Base-by-base conservation (phyloP, 352 stramenopile species). In the Phytophthora rubi region DNA sequence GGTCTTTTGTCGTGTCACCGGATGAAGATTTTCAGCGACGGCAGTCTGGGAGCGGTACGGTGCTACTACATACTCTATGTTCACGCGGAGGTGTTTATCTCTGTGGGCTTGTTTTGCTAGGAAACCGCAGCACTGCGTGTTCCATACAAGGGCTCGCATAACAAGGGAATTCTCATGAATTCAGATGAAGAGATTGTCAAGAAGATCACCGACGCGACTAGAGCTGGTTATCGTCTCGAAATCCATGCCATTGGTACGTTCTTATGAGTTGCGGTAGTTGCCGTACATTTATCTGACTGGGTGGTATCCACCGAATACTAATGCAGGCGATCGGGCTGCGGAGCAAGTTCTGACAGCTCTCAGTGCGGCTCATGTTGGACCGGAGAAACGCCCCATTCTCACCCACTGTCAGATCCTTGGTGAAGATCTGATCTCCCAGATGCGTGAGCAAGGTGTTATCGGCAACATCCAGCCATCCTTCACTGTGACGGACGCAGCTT, bases 341-440 rank as follows among this genome's bases (percentile, higher is more conserved):
- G 85, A 88, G 60, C 87, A 91, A 66, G 90, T 96, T 26, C 73
- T 97, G 13, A 68, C 72, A 58, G 85, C 85, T 16, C 81, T 97
- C 26, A 71, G 82, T 35, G 51, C 67, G 49, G 89, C 88, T 6
- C 68, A 73, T 12, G 76, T 97, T 6, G 60, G 64, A 0, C 58
- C 71, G 0, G 70, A 81, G 5, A 85, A 85, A 47, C 82, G 90
- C n/a, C 85, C 90, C 0, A 91, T 97, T 65, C 78, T 98, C 44
- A 98, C 92, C 30, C 92, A 98, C 60, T 97, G 90, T 63, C 92
- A 98, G 72, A 91, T 97, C 53, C 70, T 97, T 10, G 83, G 83
- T 4, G 68, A 76, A 45, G 85, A 97, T 37, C 53, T 96, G 18
- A 83, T 97, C 26, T 35, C 62, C 6, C 60, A 84, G 30, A 97